phyloP scores from a whole-genome alignment of 352 stramenopile species.

The Blastocystis sp. region DNA sequence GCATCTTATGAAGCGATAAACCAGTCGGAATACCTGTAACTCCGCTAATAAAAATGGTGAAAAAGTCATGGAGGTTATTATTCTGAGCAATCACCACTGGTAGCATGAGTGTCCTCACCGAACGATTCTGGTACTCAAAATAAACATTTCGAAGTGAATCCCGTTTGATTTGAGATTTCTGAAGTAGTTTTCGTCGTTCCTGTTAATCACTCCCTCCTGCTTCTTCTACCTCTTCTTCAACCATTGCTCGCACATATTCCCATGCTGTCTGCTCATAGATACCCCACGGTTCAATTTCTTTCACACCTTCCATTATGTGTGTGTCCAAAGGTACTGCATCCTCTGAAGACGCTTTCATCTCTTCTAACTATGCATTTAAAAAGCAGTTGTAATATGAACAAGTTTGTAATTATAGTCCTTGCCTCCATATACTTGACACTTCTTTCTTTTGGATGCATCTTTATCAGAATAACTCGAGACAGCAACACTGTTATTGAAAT shows the following conservation, averaged over 20 bases:
- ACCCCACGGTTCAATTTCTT: slow-evolving; percentile 59
- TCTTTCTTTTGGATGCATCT: slow-evolving; percentile 19
- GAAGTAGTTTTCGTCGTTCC: slow-evolving; percentile 12
- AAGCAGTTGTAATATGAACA: not conserved
- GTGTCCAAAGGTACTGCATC: slow-evolving; percentile 5
- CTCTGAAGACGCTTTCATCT: slow-evolving; percentile 9
- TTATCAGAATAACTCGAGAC: slow-evolving; percentile 36
- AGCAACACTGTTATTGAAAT: not conserved
- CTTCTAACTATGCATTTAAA: slow-evolving; percentile 45
- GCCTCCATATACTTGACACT: slow-evolving; percentile 49
- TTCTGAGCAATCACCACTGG: slow-evolving; percentile 45
- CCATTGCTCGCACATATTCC: slow-evolving; percentile 32
- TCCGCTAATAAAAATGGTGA: slow-evolving; percentile 59
- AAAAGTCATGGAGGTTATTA: slow-evolving; percentile 54
- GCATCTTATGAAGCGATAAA: slow-evolving; percentile 26
- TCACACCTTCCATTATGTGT: slow-evolving; percentile 1
- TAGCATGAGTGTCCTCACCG: slow-evolving; percentile 49
- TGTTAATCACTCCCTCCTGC: too few relatives aligned
- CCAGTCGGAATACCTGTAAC: slow-evolving; percentile 24
- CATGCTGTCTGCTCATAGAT: slow-evolving; percentile 56
- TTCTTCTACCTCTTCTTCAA: slow-evolving; percentile 58
- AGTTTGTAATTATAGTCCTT: slow-evolving; percentile 61
- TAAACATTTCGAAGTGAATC: slow-evolving; percentile 35
- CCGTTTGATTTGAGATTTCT: not conserved
- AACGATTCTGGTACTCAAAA: slow-evolving; percentile 57